Percentiles rank a stretch among this genome's conserved stretches.
Conservation (phyloP, 768 basidiomycete species). For the Lactarius deliciosus region DNA sequence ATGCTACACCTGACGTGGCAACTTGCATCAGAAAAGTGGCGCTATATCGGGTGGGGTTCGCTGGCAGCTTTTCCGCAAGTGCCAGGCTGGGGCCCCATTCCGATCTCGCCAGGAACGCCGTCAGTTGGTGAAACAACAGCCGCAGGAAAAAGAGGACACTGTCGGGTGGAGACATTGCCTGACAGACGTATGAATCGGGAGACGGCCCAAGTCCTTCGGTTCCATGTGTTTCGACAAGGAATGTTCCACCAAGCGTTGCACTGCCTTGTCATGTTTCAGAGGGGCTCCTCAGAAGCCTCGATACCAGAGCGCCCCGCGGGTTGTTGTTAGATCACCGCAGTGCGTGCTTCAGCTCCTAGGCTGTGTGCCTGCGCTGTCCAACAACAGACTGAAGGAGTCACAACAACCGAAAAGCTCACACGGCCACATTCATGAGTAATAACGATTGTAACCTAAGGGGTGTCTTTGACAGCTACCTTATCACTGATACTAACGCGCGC, state of each 20-base stretch:
- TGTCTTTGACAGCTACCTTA: neutral
- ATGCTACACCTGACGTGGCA: constrained; percentile 16
- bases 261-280: neutral
- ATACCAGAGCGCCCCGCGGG: constrained; percentile 3
- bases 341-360: neutral
- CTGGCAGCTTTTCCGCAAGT: constrained; percentile 1
- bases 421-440: constrained; percentile 1
- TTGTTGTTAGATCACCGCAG: neutral
- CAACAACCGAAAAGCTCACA: neutral
- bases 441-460: neutral
- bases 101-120: neutral
- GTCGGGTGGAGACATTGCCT: neutral
- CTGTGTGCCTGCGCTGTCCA: neutral
- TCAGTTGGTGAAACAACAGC: constrained; percentile 4
- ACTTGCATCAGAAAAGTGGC: constrained; percentile 20
- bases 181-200: neutral
- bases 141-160: neutral
- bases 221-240: neutral
- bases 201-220: neutral
- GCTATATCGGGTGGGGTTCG: neutral
- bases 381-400: neutral
- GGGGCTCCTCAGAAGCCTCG: too few species aligned
- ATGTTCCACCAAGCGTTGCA: neutral
- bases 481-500: neutral
- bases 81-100: neutral